Base-by-base conservation (phyloP, 2,329 filamentous ascomycete species). In the Aureobasidium uvarum region DNA sequence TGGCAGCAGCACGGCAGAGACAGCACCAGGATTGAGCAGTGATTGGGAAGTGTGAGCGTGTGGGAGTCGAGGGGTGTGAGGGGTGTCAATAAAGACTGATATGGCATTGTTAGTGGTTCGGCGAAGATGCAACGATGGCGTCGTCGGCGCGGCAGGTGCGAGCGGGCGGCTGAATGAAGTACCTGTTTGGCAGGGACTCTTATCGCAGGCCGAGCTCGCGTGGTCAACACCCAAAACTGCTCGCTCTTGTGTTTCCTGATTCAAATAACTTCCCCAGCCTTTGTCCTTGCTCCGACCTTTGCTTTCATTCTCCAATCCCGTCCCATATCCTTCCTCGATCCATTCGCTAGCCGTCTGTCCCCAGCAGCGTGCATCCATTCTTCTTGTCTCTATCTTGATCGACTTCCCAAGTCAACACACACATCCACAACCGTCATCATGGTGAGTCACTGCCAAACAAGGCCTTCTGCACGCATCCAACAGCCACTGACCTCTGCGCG, bases 381-480 rank as follows among this genome's bases (percentile, higher is more conserved):
- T 63, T 54, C 46, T 45, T 25, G 36, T 43, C 20, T 45, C 8
- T 18, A 63, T 63, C 60, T 63, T 51, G 43, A 64, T 43, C 60
- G 66, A 66, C 66, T 68, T 23, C n/a, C 20, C 64, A 56, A 66
- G 56, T 59, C 62, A 66, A 59, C 60, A 62, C 67, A 64, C 67
- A 64, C 48, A 63, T 36, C 23, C 65, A 67, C 62, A 50, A 68
- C 67, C 54, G 38, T 68, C 66, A 67, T 38, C 50, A 69, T 69
- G 68, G 68, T 69, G 51, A 66, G 65, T 64, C 20, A 56, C 54
- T 20, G 45, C 43, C 46, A 38, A 38, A 55, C 46, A 25, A 52
- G 41, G 16, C 38, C 41, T 62, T 55, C 11, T 59, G 45, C 64
- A 36, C 25, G 36, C 23, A 25, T 25, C 11, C 36, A 48, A 65